A percentile compares a stretch with the other conserved stretches of the same genome.
These are phyloP conservation scores for Podospora anserina DNA, from an alignment of 495 filamentous ascomycete species.

Conservation along the genomic window DNA sequence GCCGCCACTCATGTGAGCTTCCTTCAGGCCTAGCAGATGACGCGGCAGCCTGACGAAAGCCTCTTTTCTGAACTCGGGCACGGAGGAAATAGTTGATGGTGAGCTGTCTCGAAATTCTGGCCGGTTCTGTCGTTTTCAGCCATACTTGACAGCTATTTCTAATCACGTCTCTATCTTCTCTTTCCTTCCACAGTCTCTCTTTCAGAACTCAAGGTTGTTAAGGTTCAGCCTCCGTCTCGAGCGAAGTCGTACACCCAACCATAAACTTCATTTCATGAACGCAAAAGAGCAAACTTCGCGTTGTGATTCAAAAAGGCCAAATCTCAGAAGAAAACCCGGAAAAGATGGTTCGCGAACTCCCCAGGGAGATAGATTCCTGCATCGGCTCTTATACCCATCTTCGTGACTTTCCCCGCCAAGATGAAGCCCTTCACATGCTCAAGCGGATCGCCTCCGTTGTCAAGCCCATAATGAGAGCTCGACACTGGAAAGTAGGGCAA, in stretches of 20 bases:
- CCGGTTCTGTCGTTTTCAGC: neutral
- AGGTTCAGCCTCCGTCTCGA: neutral
- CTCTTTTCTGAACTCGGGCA: neutral
- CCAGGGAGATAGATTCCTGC: conserved; percentile 64
- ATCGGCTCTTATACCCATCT: conserved; percentile 79
- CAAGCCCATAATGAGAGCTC: conserved; percentile 91
- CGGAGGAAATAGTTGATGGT: neutral
- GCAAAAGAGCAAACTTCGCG: neutral
- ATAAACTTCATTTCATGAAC: neutral
- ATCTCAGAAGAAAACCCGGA: neutral
- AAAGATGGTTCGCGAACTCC: neutral
- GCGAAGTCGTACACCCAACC: neutral
- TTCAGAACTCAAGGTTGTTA: neutral
- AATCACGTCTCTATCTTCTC: neutral
- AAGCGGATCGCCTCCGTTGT: conserved; percentile 84
- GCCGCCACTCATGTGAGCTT: neutral
- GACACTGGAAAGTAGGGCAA: conserved; percentile 73
- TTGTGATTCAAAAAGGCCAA: neutral
- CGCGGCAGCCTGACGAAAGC: neutral
- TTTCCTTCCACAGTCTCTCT: neutral
- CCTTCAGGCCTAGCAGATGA: neutral
- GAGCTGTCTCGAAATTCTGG: neutral
- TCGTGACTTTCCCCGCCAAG: conserved; percentile 62
- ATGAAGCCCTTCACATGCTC: conserved; percentile 78
- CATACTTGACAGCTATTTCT: neutral